A percentile compares a stretch with the other conserved stretches of the same genome.
Evolutionary conservation across 352 stramenopile species (phyloP).

Genomic region (Pythium apleroticum): DNA sequence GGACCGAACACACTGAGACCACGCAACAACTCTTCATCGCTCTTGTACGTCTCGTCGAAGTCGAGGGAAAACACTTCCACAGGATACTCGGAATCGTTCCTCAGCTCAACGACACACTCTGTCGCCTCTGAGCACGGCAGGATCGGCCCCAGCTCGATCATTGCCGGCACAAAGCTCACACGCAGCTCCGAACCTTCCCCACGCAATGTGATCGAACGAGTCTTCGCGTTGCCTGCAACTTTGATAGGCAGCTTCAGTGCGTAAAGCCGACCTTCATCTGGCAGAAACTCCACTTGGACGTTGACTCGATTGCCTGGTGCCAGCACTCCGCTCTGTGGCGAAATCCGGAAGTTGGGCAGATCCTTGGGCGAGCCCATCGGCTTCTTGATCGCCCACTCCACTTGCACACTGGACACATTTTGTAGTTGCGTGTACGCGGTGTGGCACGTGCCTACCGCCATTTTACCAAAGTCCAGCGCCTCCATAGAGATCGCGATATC

Average conservation of each 20-base stretch:
- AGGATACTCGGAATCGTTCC: constrained; percentile 86
- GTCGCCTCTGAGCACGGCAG: constrained; percentile 64
- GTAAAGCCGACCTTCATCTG: constrained; percentile 75
- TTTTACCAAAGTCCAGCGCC: constrained; percentile 88
- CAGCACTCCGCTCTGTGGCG: constrained; percentile 72
- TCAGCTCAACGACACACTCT: constrained; percentile 67
- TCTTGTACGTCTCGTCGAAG: constrained; percentile 80
- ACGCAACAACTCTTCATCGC: constrained; percentile 86
- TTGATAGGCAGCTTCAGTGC: constrained; percentile 88
- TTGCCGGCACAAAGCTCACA: constrained; percentile 77
- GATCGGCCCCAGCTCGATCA: constrained; percentile 86
- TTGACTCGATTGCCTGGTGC: constrained; percentile 78
- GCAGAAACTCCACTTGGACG: constrained; percentile 90
- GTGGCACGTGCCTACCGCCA: constrained; percentile 86
- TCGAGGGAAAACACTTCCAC: constrained; percentile 93
- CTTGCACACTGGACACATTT: constrained; percentile 87
- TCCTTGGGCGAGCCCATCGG: constrained; percentile 84
- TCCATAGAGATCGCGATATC: constrained; percentile 86
- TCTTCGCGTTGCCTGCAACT: constrained; percentile 79
- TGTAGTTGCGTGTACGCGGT: constrained; percentile 90
- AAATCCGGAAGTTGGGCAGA: constrained; percentile 76
- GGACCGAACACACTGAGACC: constrained; percentile 52
- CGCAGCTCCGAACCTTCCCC: constrained; percentile 80
- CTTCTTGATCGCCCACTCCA: constrained; percentile 92
- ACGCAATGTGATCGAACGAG: constrained; percentile 66